These are phyloP conservation scores for Elsinoe batatas DNA, from an alignment of 2,329 filamentous ascomycete species.

Conservation along the genomic window DNA sequence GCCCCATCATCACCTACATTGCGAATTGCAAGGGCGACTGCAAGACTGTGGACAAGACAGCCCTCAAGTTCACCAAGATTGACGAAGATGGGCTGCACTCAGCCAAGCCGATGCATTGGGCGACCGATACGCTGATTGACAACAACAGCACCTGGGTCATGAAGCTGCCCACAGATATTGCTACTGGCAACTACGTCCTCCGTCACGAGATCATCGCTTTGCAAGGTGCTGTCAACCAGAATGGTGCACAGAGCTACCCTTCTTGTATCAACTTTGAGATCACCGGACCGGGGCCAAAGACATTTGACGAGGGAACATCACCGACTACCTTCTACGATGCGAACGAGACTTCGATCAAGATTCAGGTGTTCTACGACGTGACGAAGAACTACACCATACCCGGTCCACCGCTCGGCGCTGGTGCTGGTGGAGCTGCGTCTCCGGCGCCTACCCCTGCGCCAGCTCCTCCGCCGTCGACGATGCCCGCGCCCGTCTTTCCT, in stretches of 20 bases:
- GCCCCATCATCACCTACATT: constrained; percentile 55
- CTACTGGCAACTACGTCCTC: constrained; percentile 49
- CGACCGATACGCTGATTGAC: constrained; percentile 42
- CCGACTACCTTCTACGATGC: constrained; percentile 8
- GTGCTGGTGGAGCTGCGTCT: not conserved
- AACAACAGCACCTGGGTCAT: constrained; percentile 39
- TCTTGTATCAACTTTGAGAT: constrained; percentile 51
- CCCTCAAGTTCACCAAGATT: constrained; percentile 56
- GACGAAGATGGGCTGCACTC: constrained; percentile 44
- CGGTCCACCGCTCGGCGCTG: not conserved
- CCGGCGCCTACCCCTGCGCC: not conserved
- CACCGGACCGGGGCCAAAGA: constrained; percentile 32
- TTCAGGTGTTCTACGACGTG: constrained; percentile 5
- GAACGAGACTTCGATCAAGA: not conserved
- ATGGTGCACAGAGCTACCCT: constrained; percentile 39
- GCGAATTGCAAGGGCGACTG: constrained; percentile 47
- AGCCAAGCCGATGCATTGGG: constrained; percentile 40
- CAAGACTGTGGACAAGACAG: constrained; percentile 42
- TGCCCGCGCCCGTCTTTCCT: not conserved
- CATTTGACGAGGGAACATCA: not conserved
- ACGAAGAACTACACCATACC: constrained; percentile 10
- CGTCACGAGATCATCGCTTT: constrained; percentile 54
- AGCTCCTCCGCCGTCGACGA: not conserved
- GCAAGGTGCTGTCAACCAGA: constrained; percentile 39
- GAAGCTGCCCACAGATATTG: constrained; percentile 44